phyloP scores from a whole-genome alignment of 164 flowering plant genomes.

The Vitis amurensis region DNA sequence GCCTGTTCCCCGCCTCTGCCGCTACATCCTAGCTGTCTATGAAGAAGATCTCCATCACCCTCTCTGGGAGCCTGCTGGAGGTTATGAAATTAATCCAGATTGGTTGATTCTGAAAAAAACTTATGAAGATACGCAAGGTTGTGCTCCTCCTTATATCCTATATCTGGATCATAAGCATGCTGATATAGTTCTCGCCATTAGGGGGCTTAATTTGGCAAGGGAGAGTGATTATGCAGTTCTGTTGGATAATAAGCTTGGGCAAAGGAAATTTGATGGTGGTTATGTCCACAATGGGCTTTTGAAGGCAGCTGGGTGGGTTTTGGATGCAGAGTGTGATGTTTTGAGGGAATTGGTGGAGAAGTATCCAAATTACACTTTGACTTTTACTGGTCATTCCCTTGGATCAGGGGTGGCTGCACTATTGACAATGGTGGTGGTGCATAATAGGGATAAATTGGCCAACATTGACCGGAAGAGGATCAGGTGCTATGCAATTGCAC shows the following conservation, averaged over 20 bases:
- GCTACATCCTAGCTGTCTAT: constrained; percentile 70
- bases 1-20: constrained; percentile 85
- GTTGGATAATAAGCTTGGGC: constrained; percentile 82
- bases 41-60: constrained; percentile 83
- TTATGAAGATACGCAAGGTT: constrained; percentile 63
- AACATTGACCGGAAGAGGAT: constrained; percentile 53
- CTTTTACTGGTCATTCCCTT: constrained; percentile 90
- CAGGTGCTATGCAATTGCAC: constrained; percentile 71
- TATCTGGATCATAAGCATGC: constrained; percentile 75
- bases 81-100: constrained; percentile 80
- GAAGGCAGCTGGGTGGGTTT: constrained; percentile 83
- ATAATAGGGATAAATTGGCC: constrained; percentile 43
- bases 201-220: constrained; percentile 80
- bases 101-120: constrained; percentile 55
- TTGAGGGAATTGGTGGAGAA: constrained; percentile 61
- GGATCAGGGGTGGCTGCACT: constrained; percentile 85
- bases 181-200: constrained; percentile 69
- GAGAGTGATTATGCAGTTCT: constrained; percentile 83
- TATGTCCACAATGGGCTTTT: constrained; percentile 94
- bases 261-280: constrained; percentile 84
- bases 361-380: constrained; percentile 67
- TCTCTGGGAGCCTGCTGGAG: constrained; percentile 85
- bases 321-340: constrained; percentile 65
- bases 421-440: constrained; percentile 56
- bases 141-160: constrained; percentile 76